Evolutionary conservation across 2,329 filamentous ascomycete species (phyloP).

Genomic region (Parastagonospora nodorum): DNA sequence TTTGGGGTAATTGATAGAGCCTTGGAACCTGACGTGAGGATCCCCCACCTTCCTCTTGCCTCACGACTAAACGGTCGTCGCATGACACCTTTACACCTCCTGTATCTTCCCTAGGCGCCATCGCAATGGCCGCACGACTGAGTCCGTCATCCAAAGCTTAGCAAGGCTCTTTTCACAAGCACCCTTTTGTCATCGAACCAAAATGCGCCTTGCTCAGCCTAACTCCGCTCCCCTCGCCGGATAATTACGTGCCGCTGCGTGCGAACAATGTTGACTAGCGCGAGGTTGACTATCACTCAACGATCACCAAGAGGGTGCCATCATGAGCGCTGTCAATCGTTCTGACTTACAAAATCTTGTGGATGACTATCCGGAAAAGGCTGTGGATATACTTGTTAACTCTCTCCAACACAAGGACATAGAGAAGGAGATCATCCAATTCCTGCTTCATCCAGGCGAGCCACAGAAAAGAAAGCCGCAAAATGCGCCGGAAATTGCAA

Average conservation of each 20-base stretch:
- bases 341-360: background rate
- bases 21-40: background rate
- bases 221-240: background rate
- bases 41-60: background rate
- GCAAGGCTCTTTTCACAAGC: background rate
- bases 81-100: too few relatives aligned
- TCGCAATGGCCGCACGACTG: background rate
- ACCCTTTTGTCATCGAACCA: too few relatives aligned
- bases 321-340: background rate
- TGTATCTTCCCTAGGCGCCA: background rate
- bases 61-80: background rate
- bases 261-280: background rate
- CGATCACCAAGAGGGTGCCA: background rate
- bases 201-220: background rate
- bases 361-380: background rate
- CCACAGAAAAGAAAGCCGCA: too few relatives aligned
- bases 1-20: too few relatives aligned
- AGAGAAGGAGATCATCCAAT: background rate
- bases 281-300: background rate
- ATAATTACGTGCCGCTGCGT: background rate
- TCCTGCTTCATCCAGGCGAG: too few relatives aligned
- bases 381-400: background rate
- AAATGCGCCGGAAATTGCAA: too few relatives aligned
- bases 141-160: background rate
- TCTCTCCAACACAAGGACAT: background rate